These are phyloP conservation scores for Agaricus sinodeliciosus DNA, from an alignment of 768 basidiomycete species.

Conservation along the genomic window DNA sequence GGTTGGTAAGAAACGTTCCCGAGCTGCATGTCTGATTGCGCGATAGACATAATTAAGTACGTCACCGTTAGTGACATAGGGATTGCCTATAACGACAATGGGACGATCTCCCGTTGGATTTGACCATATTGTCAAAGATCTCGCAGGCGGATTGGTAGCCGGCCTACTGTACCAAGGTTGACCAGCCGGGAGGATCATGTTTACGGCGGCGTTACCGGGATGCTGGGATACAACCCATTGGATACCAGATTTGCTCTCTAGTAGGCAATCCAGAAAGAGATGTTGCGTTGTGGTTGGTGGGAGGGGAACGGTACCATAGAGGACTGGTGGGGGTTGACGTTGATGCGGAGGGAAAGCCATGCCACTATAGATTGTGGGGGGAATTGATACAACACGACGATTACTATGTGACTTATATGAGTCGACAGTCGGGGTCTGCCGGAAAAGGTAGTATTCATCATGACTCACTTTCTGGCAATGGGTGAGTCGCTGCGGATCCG, in stretches of 20 bases:
- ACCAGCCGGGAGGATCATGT: slow-evolving; percentile 3
- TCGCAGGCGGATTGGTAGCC: background rate
- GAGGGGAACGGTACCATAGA: background rate
- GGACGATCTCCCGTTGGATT: slow-evolving; percentile 1
- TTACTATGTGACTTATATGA: too few relatives aligned
- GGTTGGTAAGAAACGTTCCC: background rate
- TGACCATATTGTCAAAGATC: slow-evolving; percentile 5
- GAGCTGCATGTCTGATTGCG: background rate
- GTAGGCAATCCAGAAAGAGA: background rate
- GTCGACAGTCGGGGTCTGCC: too few relatives aligned
- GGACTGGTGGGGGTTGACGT: background rate
- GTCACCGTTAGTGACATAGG: slow-evolving; percentile 3
- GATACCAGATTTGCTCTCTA: background rate
- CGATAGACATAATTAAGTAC: background rate
- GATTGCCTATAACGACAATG: slow-evolving; percentile 1
- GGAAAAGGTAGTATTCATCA: background rate
- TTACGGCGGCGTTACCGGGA: background rate
- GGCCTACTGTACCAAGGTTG: background rate
- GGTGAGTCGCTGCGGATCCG: slow-evolving; percentile 9
- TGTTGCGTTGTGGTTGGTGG: background rate
- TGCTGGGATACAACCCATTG: slow-evolving; percentile 3
- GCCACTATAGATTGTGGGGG: too few relatives aligned
- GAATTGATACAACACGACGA: too few relatives aligned
- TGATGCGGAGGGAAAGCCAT: background rate
- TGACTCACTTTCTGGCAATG: slow-evolving; percentile 1